Percentiles rank a stretch among this genome's conserved stretches.
These are phyloP conservation scores for Lathyrus oleraceus DNA, from an alignment of 306 rosid genomes.

Conservation along the genomic window DNA sequence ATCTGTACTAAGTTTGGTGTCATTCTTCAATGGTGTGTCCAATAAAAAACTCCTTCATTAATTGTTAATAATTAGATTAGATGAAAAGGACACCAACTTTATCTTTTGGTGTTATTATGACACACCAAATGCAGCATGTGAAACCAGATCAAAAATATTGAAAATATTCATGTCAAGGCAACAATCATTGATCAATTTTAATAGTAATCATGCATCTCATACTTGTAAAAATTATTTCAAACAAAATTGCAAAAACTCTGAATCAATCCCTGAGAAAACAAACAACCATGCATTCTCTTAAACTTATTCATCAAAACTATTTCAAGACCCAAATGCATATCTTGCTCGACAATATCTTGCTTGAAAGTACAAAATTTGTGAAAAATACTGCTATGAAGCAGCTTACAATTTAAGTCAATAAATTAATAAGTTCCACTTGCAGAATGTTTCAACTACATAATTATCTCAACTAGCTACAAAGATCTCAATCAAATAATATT, in stretches of 20 bases:
- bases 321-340: neutral
- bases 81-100: conserved; percentile 45
- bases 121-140: neutral
- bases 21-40: conserved; percentile 29
- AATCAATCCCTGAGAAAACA: neutral
- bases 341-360: conserved; percentile 3
- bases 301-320: neutral
- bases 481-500: conserved; percentile 37
- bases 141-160: too few species aligned
- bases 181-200: too few species aligned
- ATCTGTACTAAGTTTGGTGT: conserved; percentile 30
- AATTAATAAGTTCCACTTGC: conserved; percentile 33
- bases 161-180: too few species aligned
- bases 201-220: neutral
- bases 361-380: neutral
- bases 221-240: neutral
- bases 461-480: conserved; percentile 32
- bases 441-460: conserved; percentile 22
- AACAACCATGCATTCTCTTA: neutral
- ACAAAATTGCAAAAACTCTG: neutral
- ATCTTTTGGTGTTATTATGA: conserved; percentile 39
- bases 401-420: conserved; percentile 29
- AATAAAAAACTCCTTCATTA: conserved; percentile 26
- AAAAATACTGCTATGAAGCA: neutral
- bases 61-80: conserved; percentile 29